Base-by-base conservation (phyloP, 2,329 filamentous ascomycete species). In the Penicillium sp. region DNA sequence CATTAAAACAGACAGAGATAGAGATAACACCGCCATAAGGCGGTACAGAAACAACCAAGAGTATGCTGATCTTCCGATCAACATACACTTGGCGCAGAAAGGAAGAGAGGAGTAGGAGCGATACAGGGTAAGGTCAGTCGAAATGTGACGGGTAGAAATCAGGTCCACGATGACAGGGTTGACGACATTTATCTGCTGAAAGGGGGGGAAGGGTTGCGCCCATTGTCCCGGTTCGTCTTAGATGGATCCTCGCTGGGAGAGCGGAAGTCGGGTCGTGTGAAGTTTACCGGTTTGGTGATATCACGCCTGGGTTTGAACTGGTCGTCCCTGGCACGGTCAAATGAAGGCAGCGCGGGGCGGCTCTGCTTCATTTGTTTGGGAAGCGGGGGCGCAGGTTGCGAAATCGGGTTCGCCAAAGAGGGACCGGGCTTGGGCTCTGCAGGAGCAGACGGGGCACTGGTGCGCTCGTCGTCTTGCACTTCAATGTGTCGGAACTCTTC, bases 381-480 rank as follows among this genome's bases (percentile, higher is more conserved):
- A 23, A 75, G 54, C 3, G 67, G 59, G 9, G 67, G 53, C 1
- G 65, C 60, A 9, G 62, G 57, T 26, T 66, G 66, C 20, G 65
- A 58, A 2, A 67, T 62, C 31, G 69, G 62, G 49, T 62, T 68
- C 4, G 67, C 57, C 48, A 73, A 61, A 2, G 66, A 68, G 9
- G 71, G 70, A 33, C 68, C 70, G 7, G 66, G 64, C 59, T 73
- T 76, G 33, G 65, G 63, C 50, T 70, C 73, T 6, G 69, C 45
- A 9, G 68, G 58, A 20, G 71, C 66, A 45, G 75, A 69, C 1
- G 60, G 60, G 18, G 71, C 62, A 42, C 70, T 66, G 27, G 71
- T 69, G 15, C 75, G 73, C 49, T 79, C 77, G 46, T 77, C 75
- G 48, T 77, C 76, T 56, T 75, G 73, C 7, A 80, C 74, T 51